Evolutionary conservation across 768 basidiomycete genomes (phyloP).

Genomic region (Tricholoma saponaceum): DNA sequence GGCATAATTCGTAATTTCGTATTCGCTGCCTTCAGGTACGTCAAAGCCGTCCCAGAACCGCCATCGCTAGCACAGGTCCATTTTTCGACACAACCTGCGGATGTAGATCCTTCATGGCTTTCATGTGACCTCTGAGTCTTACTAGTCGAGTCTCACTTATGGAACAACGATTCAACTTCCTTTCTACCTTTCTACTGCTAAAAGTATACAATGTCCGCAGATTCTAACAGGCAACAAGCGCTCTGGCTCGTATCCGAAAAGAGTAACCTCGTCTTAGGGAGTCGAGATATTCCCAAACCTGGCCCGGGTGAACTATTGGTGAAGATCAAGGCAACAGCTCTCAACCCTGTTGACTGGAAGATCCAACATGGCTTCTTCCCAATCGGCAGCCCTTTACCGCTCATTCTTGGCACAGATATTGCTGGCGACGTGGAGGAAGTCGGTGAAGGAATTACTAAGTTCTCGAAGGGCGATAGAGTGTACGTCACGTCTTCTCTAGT

Average conservation of each 20-base stretch:
- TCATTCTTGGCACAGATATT: constrained; percentile 43
- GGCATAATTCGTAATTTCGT: too few relatives aligned
- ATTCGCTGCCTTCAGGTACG: too few relatives aligned
- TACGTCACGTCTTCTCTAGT: constrained; percentile 21
- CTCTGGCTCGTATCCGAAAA: neutral
- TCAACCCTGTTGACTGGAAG: constrained; percentile 14
- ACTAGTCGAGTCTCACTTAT: too few relatives aligned
- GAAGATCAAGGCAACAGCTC: constrained; percentile 11
- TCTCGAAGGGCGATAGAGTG: constrained; percentile 52
- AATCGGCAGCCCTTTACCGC: constrained; percentile 20
- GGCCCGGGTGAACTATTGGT: constrained; percentile 11
- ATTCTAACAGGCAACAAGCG: neutral
- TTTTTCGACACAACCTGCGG: too few relatives aligned
- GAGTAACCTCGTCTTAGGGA: neutral
- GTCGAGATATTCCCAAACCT: constrained; percentile 1
- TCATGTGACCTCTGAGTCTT: too few relatives aligned
- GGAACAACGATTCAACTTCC: too few relatives aligned
- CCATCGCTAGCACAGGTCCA: too few relatives aligned
- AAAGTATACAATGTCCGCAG: neutral
- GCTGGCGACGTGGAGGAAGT: constrained; percentile 49
- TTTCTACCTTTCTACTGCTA: too few relatives aligned
- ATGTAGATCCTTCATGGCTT: too few relatives aligned
- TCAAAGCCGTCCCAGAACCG: too few relatives aligned
- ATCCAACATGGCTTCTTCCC: constrained; percentile 1
- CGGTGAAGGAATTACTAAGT: constrained; percentile 46